Percentiles rank a stretch among this genome's conserved stretches.
phyloP scores from a whole-genome alignment of 768 basidiomycete genomes.

The Suillus sp. region DNA sequence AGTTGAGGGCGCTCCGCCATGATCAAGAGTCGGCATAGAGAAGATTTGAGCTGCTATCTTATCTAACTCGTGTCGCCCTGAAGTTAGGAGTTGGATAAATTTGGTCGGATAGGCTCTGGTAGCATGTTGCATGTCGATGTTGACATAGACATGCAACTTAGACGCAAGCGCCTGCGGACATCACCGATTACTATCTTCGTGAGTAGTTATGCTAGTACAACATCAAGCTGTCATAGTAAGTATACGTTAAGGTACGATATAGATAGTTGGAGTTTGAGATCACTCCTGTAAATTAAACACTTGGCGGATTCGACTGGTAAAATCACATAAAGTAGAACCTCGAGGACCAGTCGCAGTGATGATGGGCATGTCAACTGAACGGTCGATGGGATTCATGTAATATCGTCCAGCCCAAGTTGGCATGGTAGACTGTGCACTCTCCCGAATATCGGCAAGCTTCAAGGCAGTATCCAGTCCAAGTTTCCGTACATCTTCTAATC shows the following conservation, averaged over 20 bases:
- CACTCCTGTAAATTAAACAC: not conserved
- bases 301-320: slow-evolving; percentile 2
- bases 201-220: too few relatives aligned
- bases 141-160: too few relatives aligned
- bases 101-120: too few relatives aligned
- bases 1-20: too few relatives aligned
- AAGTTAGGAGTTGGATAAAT: too few relatives aligned
- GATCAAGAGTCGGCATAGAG: too few relatives aligned
- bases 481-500: slow-evolving; percentile 16
- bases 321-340: not conserved
- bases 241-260: not conserved
- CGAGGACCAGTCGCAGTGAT: not conserved
- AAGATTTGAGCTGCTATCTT: too few relatives aligned
- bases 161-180: too few relatives aligned
- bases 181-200: too few relatives aligned
- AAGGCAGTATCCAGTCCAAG: slow-evolving; percentile 22
- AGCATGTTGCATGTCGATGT: too few relatives aligned
- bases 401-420: not conserved
- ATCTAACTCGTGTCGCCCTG: too few relatives aligned
- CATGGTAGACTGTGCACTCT: slow-evolving; percentile 16
- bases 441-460: slow-evolving; percentile 26
- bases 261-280: not conserved
- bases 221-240: too few relatives aligned
- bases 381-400: not conserved
- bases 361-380: not conserved